These are phyloP conservation scores for Nectriaceae sp. DNA, from an alignment of 2,329 filamentous ascomycete genomes.

Conservation along the genomic window DNA sequence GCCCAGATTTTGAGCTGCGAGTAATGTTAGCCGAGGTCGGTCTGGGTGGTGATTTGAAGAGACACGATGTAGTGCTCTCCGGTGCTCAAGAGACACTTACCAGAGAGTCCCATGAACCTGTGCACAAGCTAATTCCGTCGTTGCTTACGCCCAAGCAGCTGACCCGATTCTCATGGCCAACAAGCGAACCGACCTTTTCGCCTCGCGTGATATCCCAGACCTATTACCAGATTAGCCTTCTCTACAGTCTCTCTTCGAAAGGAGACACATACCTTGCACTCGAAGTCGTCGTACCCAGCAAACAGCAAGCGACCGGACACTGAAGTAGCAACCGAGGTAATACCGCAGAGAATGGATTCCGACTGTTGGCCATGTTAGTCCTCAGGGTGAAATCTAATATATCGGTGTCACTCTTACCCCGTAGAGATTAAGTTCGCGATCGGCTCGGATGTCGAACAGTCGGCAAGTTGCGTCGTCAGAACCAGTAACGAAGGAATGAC, in stretches of 20 bases:
- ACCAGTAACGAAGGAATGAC: slow-evolving; percentile 96
- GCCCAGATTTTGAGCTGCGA: slow-evolving; percentile 83
- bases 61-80: not conserved
- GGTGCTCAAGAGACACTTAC: slow-evolving; percentile 57
- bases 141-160: slow-evolving; percentile 99
- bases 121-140: slow-evolving; percentile 98
- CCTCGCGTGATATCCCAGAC: slow-evolving; percentile 97
- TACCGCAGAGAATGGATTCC: slow-evolving; percentile 95
- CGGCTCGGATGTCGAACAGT: slow-evolving; percentile 95
- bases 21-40: slow-evolving; percentile 12
- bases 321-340: slow-evolving; percentile 96
- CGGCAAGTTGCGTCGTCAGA: slow-evolving; percentile 97
- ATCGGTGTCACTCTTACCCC: slow-evolving; percentile 60
- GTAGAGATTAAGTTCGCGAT: slow-evolving; percentile 74
- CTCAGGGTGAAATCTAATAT: slow-evolving; percentile 2
- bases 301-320: slow-evolving; percentile 94
- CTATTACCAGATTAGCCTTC: slow-evolving; percentile 47
- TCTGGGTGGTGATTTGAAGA: not conserved
- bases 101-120: slow-evolving; percentile 98
- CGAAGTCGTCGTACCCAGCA: slow-evolving; percentile 97
- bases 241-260: not conserved
- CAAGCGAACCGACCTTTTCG: slow-evolving; percentile 94
- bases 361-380: slow-evolving; percentile 59
- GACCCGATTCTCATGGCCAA: slow-evolving; percentile 97
- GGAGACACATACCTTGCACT: slow-evolving; percentile 83